These are phyloP conservation scores for Candolleomyces aberdarensis DNA, from an alignment of 768 basidiomycete genomes.

Conservation along the genomic window DNA sequence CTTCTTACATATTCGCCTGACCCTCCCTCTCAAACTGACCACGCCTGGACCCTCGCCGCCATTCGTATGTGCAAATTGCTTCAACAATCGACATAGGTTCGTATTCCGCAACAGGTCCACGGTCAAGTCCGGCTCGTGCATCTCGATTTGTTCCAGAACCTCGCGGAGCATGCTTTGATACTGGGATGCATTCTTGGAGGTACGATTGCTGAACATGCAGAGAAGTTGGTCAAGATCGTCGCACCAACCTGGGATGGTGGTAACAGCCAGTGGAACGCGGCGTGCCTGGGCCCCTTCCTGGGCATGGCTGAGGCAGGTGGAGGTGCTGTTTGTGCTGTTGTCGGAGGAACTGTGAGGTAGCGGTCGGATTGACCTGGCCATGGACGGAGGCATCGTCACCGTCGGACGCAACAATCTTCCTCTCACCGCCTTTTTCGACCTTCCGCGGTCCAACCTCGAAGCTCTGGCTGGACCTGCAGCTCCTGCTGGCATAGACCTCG, in stretches of 20 bases:
- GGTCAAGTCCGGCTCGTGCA: slow-evolving; percentile 14
- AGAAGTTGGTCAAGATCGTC: background rate
- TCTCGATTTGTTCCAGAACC: slow-evolving; percentile 6
- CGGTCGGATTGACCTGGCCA: too few relatives aligned
- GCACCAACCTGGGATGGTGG: background rate
- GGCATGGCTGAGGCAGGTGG: background rate
- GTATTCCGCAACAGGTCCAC: slow-evolving; percentile 13
- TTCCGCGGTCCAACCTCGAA: background rate
- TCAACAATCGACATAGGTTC: slow-evolving; percentile 11
- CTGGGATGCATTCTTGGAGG: background rate
- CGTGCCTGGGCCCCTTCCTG: background rate
- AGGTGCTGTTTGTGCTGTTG: background rate
- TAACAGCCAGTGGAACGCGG: background rate
- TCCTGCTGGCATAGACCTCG: background rate
- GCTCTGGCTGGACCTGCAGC: background rate
- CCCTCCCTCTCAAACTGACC: background rate
- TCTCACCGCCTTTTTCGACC: background rate
- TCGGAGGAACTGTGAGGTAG: background rate
- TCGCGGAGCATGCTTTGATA: background rate
- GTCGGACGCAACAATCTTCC: background rate
- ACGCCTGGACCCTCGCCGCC: slow-evolving; percentile 9
- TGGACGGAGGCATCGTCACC: too few relatives aligned
- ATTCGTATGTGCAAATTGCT: slow-evolving; percentile 10
- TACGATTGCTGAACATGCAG: background rate
- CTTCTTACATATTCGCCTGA: background rate